Evolutionary conservation across 2,329 filamentous ascomycete genomes (phyloP).

Genomic region (Beauveria australis): DNA sequence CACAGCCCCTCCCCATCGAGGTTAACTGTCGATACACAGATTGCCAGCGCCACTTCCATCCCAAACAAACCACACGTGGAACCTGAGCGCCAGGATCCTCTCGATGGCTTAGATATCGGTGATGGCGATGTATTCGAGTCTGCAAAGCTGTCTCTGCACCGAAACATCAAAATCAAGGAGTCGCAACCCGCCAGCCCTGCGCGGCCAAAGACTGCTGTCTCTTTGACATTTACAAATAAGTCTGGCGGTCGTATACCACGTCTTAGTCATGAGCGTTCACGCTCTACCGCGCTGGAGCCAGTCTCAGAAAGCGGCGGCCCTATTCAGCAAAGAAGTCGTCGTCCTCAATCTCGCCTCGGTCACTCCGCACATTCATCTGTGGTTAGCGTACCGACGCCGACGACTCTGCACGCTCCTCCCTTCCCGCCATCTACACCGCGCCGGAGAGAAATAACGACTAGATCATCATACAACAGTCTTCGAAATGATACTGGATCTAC

Average conservation of each 20-base stretch:
- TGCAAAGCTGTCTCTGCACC: slow-evolving; percentile 75
- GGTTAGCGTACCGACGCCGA: slow-evolving; percentile 53
- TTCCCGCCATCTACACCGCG: slow-evolving; percentile 52
- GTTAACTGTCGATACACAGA: slow-evolving; percentile 29
- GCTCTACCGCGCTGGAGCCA: slow-evolving; percentile 71
- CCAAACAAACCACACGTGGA: slow-evolving; percentile 28
- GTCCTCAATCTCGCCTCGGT: slow-evolving; percentile 59
- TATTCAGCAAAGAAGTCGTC: slow-evolving; percentile 48
- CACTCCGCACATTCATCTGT: slow-evolving; percentile 64
- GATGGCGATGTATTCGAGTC: slow-evolving; percentile 74
- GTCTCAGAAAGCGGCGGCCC: slow-evolving; percentile 84
- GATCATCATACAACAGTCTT: slow-evolving; percentile 45
- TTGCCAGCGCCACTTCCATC: slow-evolving; percentile 11
- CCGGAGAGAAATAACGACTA: slow-evolving; percentile 50
- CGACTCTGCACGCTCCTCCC: slow-evolving; percentile 45
- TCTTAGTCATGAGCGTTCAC: slow-evolving; percentile 62
- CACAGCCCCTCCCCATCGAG: slow-evolving; percentile 49
- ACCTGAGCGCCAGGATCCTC: slow-evolving; percentile 64
- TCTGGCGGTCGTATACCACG: slow-evolving; percentile 67
- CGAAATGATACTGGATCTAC: slow-evolving; percentile 51
- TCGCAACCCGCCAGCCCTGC: slow-evolving; percentile 60
- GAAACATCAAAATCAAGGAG: slow-evolving; percentile 82
- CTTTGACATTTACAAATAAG: slow-evolving; percentile 86
- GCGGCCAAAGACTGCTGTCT: slow-evolving; percentile 67
- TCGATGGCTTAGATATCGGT: slow-evolving; percentile 79